Conservation (phyloP, 2,329 filamentous ascomycete species). For the Fusarium nisikadoi region DNA sequence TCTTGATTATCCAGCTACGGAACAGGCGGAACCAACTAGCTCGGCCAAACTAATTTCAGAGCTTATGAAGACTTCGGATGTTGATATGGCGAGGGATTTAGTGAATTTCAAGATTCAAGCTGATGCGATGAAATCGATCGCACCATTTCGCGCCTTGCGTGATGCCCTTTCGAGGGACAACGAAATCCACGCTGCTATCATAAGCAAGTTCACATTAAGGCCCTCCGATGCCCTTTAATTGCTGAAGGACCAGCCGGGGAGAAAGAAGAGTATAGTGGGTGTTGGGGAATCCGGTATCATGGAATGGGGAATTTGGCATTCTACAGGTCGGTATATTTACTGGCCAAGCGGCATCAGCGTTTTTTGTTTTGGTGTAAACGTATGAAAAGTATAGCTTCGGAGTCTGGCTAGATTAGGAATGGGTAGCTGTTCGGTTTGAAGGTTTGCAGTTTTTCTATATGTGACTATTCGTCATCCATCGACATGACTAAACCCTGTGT, state of each 20-base stretch:
- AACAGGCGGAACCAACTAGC: neutral
- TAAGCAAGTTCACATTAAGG: neutral
- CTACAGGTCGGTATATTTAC: neutral
- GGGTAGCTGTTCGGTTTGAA: neutral
- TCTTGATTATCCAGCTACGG: neutral
- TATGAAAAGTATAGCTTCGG: neutral
- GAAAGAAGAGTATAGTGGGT: neutral
- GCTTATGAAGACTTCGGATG: neutral
- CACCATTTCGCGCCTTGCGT: neutral
- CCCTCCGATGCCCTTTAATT: neutral
- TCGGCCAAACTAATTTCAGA: rapidly evolving
- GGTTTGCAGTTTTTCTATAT: neutral
- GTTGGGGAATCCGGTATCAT: neutral
- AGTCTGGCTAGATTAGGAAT: neutral
- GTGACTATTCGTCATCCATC: neutral
- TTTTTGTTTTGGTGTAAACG: neutral
- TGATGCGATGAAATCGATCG: neutral
- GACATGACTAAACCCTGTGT: neutral
- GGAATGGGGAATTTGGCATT: neutral
- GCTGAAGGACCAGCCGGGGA: neutral
- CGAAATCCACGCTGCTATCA: neutral
- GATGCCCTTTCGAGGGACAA: neutral
- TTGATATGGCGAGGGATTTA: neutral
- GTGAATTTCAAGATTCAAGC: neutral
- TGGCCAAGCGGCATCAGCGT: neutral